Evolutionary conservation across 2,329 filamentous ascomycete species (phyloP).

Genomic region (Talaromyces sp.): DNA sequence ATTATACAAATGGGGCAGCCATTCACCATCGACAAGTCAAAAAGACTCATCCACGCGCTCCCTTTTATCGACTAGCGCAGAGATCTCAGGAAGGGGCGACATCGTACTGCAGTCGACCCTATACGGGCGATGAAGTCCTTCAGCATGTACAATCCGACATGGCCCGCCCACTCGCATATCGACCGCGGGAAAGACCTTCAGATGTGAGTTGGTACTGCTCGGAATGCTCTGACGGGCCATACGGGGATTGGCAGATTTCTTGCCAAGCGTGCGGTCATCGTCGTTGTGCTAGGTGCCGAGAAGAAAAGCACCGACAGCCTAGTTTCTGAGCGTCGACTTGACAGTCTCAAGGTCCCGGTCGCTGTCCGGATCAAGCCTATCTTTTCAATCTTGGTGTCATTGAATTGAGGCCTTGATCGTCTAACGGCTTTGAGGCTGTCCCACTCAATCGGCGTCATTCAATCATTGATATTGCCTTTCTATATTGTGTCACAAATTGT

Average conservation of each 20-base stretch:
- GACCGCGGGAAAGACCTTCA: too few relatives aligned
- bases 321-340: not conserved
- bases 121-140: too few relatives aligned
- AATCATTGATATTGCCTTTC: not conserved
- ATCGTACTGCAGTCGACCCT: too few relatives aligned
- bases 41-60: not conserved
- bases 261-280: not conserved
- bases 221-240: not conserved
- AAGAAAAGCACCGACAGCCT: not conserved
- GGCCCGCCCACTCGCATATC: too few relatives aligned
- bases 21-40: not conserved
- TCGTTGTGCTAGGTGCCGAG: not conserved
- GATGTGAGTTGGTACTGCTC: constrained; percentile 7
- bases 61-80: not conserved
- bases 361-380: not conserved
- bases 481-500: not conserved
- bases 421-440: not conserved
- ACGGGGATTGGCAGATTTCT: not conserved
- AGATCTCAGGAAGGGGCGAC: not conserved
- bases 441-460: not conserved
- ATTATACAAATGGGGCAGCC: not conserved
- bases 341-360: not conserved
- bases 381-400: not conserved
- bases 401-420: not conserved
- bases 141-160: too few relatives aligned